Evolutionary conservation across 768 basidiomycete species (phyloP).

Genomic region (Asterophora parasitica): DNA sequence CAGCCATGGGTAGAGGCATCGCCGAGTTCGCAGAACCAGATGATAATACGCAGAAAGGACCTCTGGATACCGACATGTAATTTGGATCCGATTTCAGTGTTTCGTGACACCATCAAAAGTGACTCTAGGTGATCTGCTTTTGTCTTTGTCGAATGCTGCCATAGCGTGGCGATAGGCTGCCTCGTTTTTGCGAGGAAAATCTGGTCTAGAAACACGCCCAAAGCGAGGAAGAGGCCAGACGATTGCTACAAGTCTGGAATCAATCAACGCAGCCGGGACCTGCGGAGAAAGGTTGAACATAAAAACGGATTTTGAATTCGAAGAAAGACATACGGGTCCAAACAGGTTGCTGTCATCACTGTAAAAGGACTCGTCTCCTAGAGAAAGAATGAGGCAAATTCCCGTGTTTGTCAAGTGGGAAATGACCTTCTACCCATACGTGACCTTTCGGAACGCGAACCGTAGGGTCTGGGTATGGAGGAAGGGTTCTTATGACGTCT

Average conservation of each 20-base stretch:
- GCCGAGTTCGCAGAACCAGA: too few species aligned
- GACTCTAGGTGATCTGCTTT: conserved; percentile 35
- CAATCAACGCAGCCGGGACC: conserved; percentile 45
- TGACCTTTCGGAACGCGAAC: conserved; percentile 58
- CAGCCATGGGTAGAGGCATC: too few species aligned
- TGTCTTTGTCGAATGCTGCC: conserved; percentile 35
- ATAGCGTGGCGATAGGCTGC: conserved; percentile 27
- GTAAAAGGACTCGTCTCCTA: conserved; percentile 64
- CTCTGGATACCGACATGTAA: too few species aligned
- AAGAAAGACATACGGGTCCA: conserved; percentile 49
- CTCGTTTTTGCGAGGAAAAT: conserved; percentile 9
- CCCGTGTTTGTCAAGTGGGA: neutral
- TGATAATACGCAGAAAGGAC: too few species aligned
- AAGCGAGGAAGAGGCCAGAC: conserved; percentile 49
- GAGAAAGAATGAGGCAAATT: neutral
- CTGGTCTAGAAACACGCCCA: conserved; percentile 26
- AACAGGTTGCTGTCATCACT: conserved; percentile 71
- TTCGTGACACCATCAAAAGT: conserved; percentile 13
- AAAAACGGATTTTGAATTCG: neutral
- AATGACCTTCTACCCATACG: conserved; percentile 70
- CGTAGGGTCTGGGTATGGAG: conserved; percentile 55
- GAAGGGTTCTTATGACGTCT: conserved; percentile 61
- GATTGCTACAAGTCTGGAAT: conserved; percentile 45
- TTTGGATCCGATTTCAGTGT: conserved; percentile 5
- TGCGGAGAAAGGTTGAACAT: conserved; percentile 10